Conservation (phyloP, 2,329 filamentous ascomycete species). For the Fusarium camptoceras region DNA sequence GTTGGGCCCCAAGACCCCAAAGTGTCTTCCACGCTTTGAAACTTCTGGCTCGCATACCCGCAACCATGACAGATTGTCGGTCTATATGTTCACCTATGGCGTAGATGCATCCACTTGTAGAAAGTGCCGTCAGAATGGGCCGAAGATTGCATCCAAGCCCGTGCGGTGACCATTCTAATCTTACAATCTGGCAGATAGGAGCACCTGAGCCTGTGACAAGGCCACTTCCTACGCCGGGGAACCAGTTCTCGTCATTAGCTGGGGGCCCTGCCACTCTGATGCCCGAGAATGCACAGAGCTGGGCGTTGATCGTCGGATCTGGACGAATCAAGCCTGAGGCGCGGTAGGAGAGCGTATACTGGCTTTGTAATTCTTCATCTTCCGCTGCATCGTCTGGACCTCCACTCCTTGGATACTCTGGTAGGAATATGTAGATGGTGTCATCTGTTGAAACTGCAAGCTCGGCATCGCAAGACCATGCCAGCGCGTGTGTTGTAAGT, state of each 20-base stretch:
- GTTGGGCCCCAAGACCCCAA: constrained; percentile 66
- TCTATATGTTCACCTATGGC: constrained; percentile 63
- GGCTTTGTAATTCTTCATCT: constrained; percentile 47
- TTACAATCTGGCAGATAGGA: constrained; percentile 66
- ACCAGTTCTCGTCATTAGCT: constrained; percentile 47
- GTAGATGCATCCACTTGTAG: constrained; percentile 62
- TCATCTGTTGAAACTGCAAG: constrained; percentile 69
- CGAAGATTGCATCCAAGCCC: constrained; percentile 67
- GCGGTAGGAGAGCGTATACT: constrained; percentile 52
- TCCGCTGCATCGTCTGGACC: constrained; percentile 45
- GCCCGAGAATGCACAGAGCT: constrained; percentile 56
- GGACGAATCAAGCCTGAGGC: constrained; percentile 52
- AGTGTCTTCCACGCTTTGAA: constrained; percentile 65
- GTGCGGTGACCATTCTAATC: constrained; percentile 68
- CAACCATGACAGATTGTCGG: constrained; percentile 42
- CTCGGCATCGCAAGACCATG: constrained; percentile 69
- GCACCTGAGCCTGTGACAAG: constrained; percentile 60
- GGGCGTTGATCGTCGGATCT: constrained; percentile 58
- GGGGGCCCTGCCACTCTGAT: constrained; percentile 48
- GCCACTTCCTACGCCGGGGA: constrained; percentile 59
- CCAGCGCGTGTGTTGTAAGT: constrained; percentile 56
- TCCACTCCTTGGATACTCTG: constrained; percentile 54
- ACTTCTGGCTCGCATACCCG: constrained; percentile 52
- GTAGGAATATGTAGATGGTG: constrained; percentile 63
- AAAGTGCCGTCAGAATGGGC: constrained; percentile 63